A percentile compares a stretch with the other conserved stretches of the same genome.
Evolutionary conservation across 805 yeast genomes (phyloP).

Genomic region (Komagataella kurtzmanii): DNA sequence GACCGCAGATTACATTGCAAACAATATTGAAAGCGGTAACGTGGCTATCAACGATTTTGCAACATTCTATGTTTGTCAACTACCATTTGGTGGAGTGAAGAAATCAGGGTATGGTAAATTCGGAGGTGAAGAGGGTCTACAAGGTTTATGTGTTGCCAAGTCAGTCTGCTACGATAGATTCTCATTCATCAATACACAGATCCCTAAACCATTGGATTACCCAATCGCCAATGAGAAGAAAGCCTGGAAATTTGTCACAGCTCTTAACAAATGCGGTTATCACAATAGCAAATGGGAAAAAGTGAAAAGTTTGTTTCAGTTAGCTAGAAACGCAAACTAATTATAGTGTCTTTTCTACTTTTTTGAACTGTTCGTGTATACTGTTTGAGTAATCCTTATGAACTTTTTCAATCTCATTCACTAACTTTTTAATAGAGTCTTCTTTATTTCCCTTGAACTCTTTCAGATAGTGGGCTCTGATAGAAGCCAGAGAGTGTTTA

Average conservation of each 20-base stretch:
- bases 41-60: constrained; percentile 98
- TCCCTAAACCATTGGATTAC: constrained; percentile 84
- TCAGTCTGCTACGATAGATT: constrained; percentile 77
- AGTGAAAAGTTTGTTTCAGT: constrained; percentile 35
- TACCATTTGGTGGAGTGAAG: constrained; percentile 92
- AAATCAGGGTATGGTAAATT: constrained; percentile 96
- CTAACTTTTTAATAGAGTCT: constrained; percentile 19
- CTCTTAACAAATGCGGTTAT: constrained; percentile 77
- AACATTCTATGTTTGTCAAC: constrained; percentile 86
- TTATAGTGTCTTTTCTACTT: constrained; percentile 26
- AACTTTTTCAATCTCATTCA: constrained; percentile 51
- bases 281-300: constrained; percentile 62
- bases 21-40: constrained; percentile 65
- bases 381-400: constrained; percentile 52
- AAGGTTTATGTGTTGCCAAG: constrained; percentile 80
- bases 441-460: constrained; percentile 26
- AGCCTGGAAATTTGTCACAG: constrained; percentile 83
- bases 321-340: constrained; percentile 32
- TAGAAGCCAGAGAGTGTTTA: constrained; percentile 36
- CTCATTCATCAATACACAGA: constrained; percentile 64
- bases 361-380: constrained; percentile 40
- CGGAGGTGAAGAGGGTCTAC: constrained; percentile 94
- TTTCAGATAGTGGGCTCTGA: constrained; percentile 47
- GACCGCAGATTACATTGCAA: constrained; percentile 50
- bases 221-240: constrained; percentile 71